A percentile compares a stretch with the other conserved stretches of the same genome.
Conservation (phyloP, 352 stramenopile species). For the Globisporangium ultimum region DNA sequence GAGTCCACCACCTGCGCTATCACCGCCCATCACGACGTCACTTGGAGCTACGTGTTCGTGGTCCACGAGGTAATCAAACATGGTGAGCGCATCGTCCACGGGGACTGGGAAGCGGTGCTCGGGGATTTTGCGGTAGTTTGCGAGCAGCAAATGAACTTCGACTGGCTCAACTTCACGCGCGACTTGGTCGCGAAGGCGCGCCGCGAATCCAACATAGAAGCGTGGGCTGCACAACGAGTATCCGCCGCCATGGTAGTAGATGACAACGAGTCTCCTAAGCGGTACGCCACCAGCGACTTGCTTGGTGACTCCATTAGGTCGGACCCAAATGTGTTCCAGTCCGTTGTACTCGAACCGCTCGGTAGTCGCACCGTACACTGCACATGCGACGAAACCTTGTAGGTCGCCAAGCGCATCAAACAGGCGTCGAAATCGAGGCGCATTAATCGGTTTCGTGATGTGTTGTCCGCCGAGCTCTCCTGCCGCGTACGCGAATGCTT, state of each 20-base stretch:
- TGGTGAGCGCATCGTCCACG: slow-evolving; percentile 26
- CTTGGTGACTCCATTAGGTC: slow-evolving; percentile 3
- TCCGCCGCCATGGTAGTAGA: slow-evolving; percentile 54
- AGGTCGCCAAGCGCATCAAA: background rate
- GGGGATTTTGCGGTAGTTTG: slow-evolving; percentile 41
- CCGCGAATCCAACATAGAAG: slow-evolving; percentile 33
- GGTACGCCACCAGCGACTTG: background rate
- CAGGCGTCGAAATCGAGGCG: background rate
- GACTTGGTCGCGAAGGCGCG: slow-evolving; percentile 17
- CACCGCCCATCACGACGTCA: slow-evolving; percentile 32
- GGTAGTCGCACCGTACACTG: background rate
- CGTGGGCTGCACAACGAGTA: slow-evolving; percentile 39
- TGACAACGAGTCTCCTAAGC: slow-evolving; percentile 25
- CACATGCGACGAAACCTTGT: background rate
- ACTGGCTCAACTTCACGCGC: slow-evolving; percentile 18
- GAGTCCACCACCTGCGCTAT: slow-evolving; percentile 37
- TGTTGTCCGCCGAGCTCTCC: slow-evolving; percentile 2
- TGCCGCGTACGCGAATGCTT: slow-evolving; percentile 16
- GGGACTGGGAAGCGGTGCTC: slow-evolving; percentile 28
- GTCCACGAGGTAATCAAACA: slow-evolving; percentile 44
- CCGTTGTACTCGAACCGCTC: slow-evolving; percentile 23
- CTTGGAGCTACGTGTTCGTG: slow-evolving; percentile 24
- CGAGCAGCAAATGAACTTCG: slow-evolving; percentile 34
- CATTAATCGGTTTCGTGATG: slow-evolving; percentile 13
- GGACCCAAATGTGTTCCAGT: slow-evolving; percentile 53